phyloP scores from a whole-genome alignment of 768 basidiomycete genomes.

The Leucocoprinus birnbaumii region DNA sequence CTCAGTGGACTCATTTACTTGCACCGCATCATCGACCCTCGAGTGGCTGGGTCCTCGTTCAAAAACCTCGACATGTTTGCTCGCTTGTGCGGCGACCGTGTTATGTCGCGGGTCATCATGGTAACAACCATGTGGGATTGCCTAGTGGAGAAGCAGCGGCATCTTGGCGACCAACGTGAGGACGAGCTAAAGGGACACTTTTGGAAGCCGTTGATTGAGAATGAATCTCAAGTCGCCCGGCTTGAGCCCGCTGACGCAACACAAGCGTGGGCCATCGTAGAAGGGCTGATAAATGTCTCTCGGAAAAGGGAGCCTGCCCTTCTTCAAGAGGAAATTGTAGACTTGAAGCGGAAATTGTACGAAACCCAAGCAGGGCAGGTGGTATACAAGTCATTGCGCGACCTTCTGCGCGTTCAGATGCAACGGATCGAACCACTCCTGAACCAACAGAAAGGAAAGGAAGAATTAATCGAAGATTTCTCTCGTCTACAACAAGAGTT shows the following conservation, averaged over 20 bases:
- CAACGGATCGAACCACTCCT: not conserved
- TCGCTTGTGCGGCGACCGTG: slow-evolving; percentile 14
- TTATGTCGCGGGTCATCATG: slow-evolving; percentile 12
- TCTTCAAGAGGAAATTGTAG: slow-evolving; percentile 23
- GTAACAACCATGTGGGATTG: slow-evolving; percentile 19
- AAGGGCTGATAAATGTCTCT: slow-evolving; percentile 15
- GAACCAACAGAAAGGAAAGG: not conserved
- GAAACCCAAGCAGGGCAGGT: slow-evolving; percentile 22
- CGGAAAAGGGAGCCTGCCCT: slow-evolving; percentile 14
- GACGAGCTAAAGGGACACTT: slow-evolving; percentile 38
- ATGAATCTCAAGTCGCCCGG: slow-evolving; percentile 27
- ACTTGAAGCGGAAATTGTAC: slow-evolving; percentile 17
- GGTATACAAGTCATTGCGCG: slow-evolving; percentile 19
- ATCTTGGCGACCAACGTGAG: slow-evolving; percentile 38
- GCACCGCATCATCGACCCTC: slow-evolving; percentile 14
- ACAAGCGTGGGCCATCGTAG: slow-evolving; percentile 25
- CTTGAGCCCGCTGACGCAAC: slow-evolving; percentile 14
- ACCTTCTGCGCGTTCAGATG: slow-evolving; percentile 22
- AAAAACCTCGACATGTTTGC: slow-evolving; percentile 14
- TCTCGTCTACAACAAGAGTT: slow-evolving; percentile 13
- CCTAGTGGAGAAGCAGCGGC: slow-evolving; percentile 29
- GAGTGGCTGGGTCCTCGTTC: slow-evolving; percentile 10
- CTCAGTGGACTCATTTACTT: slow-evolving; percentile 15
- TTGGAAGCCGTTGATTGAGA: slow-evolving; percentile 45
- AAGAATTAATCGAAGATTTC: slow-evolving; percentile 7